Base-by-base conservation (phyloP, 768 basidiomycete species). In the Amanita subjunquillea region DNA sequence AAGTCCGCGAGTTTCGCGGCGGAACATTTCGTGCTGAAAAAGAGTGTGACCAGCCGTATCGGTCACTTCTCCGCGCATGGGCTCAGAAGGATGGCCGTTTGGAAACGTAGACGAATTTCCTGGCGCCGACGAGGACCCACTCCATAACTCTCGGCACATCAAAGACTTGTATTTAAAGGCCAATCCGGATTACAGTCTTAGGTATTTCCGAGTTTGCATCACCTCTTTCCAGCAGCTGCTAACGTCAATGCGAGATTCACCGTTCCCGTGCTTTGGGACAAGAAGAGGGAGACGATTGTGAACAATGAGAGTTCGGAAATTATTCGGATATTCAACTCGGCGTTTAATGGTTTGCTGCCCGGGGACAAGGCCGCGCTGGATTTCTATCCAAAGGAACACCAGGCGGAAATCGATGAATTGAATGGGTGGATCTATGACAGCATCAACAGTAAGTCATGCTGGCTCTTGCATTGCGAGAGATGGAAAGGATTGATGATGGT, bases 281-380 rank as follows among this genome's bases (percentile, higher is more conserved):
- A 83, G 72, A 89, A 94, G 66, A 70, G 64, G 40, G 70, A 84
- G 42, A 87, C 85, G 38, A 87, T 97, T 58, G 96, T 99, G 54
- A 97, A 92, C 72, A 98, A 97, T 65, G 95, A 99, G 64, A 86
- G 83, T 57, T 83, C 87, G 2, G 95, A 98, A 69, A 93, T 98
- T 63, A 91, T 98, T 62, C 84, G 95, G 53, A 87, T 95, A 6
- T 79, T 98, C 70, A 97, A 99, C 68, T 75, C 76, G 6, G 84
- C 78, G 1, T 94, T 95, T 72, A 83, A 96, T 64, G 72, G 83
- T 20, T 59, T 85, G 17, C 54, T 96, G 6, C 75, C 87, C 3
- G 65, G 72, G 1, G 84, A 87, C 4, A 79, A 82, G 55, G 82
- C 80, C 3, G 66, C 70, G 17, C 59, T 87, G 44, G 83, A 94